Evolutionary conservation across 1,139 yeast genomes (phyloP), one percentile per base, ranked within the genome.

Genomic region (Yamadazyma spencermartinsiae): DNA sequence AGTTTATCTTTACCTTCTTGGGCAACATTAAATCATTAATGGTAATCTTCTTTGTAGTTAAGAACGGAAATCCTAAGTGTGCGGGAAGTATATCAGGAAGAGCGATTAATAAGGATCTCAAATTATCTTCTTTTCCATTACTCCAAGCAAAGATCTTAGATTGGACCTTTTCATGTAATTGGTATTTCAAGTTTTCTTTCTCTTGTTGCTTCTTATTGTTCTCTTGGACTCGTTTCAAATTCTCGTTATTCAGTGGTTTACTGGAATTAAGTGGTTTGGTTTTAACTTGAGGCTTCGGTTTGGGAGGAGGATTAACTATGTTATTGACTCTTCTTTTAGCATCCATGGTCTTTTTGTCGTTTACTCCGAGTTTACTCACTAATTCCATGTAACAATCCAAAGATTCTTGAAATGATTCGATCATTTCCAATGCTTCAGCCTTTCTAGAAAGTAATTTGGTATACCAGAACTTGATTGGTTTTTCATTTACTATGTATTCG

Each of bases 1-100:
- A 94, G 24, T 73, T 72, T 33, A 90, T 67, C 58, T 92, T 90
- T 32, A 90, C 98, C 56, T 86, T 89, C 51, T 88, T 89, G n/a
- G 95, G 90, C 49, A 90, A 67, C 50, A 92, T 92, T 43, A 94
- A 68, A 41, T 92, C 98, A 12, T 84, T 75, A 48, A 84, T 61
- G 1, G 81, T 60, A n/a, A 50, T 47, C 36, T 54, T 58, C 35
- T 61, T 61, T 11, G 52, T 48, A 9, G 58, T 55, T 36, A 58
- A 45, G 40, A 64, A 88, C 73, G 44, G 76, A 68, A 56, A 80
- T 68, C 94, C 95, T 77, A 48, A 76, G 67, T 37, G 75, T 42
- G 42, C 73, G 67, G 55, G 86, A 14, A 90, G 60, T 8, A 90
- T 72, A 1, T 64, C 60, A 25, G 86, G 81, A 37, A 90, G 63